A percentile compares a stretch with the other conserved stretches of the same genome.
These are phyloP conservation scores for Ceratocystiopsis sp. DNA, from an alignment of 2,329 filamentous ascomycete genomes.

Conservation along the genomic window DNA sequence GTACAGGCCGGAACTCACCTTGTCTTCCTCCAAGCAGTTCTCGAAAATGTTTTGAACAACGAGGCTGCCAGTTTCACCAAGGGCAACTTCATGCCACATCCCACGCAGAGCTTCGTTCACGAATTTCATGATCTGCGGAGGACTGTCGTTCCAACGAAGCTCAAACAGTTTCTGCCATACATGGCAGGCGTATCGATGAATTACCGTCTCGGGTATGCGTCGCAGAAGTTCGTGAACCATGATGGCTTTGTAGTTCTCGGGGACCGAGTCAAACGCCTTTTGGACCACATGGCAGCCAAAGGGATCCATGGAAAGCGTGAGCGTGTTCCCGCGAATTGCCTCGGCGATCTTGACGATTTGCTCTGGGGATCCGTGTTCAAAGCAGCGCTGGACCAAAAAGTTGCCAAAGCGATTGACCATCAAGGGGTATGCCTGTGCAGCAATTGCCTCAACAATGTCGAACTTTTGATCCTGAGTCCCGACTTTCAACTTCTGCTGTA, in stretches of 20 bases:
- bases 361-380: constrained; percentile 90
- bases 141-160: constrained; percentile 83
- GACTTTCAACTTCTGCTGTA: constrained; percentile 97
- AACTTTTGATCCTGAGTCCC: constrained; percentile 91
- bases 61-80: constrained; percentile 92
- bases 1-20: constrained; percentile 37
- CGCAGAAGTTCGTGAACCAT: constrained; percentile 98
- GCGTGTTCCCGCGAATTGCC: constrained; percentile 81
- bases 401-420: constrained; percentile 99
- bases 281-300: constrained; percentile 98
- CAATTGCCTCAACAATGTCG: constrained; percentile 92
- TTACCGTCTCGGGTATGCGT: constrained; percentile 91
- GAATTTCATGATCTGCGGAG: constrained; percentile 95
- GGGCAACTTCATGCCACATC: constrained; percentile 97
- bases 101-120: constrained; percentile 89
- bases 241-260: constrained; percentile 91
- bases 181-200: constrained; percentile 96
- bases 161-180: constrained; percentile 99
- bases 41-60: constrained; percentile 99
- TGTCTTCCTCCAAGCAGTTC: constrained; percentile 96
- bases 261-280: constrained; percentile 95
- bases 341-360: constrained; percentile 91
- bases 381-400: constrained; percentile 95
- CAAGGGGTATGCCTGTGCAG: constrained; percentile 80
- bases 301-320: constrained; percentile 93